Base-by-base conservation (phyloP, 345 rosid genomes). In the Boechera retrofracta region DNA sequence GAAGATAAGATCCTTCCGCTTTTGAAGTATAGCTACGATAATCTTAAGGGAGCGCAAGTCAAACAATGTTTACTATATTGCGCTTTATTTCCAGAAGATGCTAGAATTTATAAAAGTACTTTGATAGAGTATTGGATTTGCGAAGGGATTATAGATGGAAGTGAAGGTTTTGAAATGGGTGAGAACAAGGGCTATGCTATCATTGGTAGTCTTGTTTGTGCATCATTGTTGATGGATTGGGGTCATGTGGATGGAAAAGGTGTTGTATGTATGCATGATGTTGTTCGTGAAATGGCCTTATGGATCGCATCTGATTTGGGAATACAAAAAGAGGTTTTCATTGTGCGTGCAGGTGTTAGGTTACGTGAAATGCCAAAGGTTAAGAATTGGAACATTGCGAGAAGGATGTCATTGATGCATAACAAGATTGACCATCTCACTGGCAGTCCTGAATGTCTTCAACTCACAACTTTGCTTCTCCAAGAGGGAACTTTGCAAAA, bases 11-110 rank as follows among this genome's bases (percentile, higher is more conserved):
- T 86, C 2, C 81, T 79, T 8, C 65, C 69, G 3, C 49, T 77
- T 9, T 51, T 86, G 12, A 84, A 79, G 55, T 79, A 64, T 71
- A 86, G 87, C 44, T 81, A 82, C 7, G 76, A 75, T 49, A 12
- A 4, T 0, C 21, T 83, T 33, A 24, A 44, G 5, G 68, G 10
- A 6, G 65, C 65, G 1, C 53, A 59, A 0, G 24, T 35, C 2
- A 69, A 71, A 33, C 42, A 70, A 2, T 86, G 86, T 38, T 84
- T 86, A 12, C 58, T 79, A 10, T 81, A 79, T 31, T 84, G 83
- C 6, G 54, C 80, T 59, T 74, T 86, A 15, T 81, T 35, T 39
- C 87, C 83, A 0, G 79, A 83, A 28, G 76, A 79, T 29, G 0
- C 5, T 18, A 0, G 0, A 1, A 77, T 81, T 12, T 2, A 7